Percentiles rank a stretch among this genome's conserved stretches.
These are phyloP conservation scores for Mucor piriformis DNA, from an alignment of 371 early-diverging fungal species.

Conservation along the genomic window DNA sequence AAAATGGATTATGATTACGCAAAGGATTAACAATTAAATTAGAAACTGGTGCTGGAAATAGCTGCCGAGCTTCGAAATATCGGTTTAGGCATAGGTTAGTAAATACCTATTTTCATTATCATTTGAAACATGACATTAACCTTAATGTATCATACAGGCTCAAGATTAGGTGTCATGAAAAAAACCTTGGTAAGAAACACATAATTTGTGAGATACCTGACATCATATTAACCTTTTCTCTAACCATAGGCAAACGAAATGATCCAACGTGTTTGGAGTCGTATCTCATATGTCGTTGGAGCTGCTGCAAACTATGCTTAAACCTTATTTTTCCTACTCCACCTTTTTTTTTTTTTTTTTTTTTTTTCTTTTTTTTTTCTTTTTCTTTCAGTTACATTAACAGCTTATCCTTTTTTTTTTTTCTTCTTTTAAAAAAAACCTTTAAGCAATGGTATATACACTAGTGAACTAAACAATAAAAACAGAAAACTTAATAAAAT, in stretches of 20 bases:
- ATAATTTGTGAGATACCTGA: neutral
- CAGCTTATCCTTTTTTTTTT: neutral
- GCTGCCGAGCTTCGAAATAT: conserved; percentile 27
- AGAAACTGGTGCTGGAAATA: conserved; percentile 19
- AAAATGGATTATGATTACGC: neutral
- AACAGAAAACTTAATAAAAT: neutral
- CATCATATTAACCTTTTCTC: neutral
- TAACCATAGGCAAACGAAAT: conserved; percentile 40
- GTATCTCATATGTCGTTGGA: conserved; percentile 34
- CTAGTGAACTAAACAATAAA: neutral
- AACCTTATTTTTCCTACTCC: neutral
- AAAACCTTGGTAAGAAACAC: conserved; percentile 33
- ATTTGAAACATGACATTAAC: too few species aligned
- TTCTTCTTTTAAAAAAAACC: neutral
- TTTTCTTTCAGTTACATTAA: neutral
- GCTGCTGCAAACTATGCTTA: neutral
- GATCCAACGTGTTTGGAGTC: conserved; percentile 41
- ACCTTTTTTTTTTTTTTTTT: neutral
- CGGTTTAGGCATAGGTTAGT: conserved; percentile 34
- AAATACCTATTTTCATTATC: neutral
- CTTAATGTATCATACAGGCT: conserved; percentile 13
- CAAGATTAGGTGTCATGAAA: conserved; percentile 31
- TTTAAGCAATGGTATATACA: neutral
- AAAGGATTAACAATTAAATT: neutral
- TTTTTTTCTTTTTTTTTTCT: neutral